Base-by-base conservation (phyloP, 345 rosid species). In the Populus simonii region DNA sequence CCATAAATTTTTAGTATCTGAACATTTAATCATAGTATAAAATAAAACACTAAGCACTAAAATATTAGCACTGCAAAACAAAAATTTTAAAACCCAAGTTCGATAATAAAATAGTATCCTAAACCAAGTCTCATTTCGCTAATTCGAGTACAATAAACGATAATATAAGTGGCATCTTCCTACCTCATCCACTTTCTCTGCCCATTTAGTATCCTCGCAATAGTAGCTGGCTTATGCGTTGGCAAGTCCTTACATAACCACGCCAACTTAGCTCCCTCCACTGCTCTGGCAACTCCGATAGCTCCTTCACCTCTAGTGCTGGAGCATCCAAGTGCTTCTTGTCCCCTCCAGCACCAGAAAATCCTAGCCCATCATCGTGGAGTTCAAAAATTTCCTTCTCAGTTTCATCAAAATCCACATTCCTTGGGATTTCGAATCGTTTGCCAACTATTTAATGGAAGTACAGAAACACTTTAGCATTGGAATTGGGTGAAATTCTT, bases 241-340 rank as follows among this genome's bases (percentile, higher is more conserved):
- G 97, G 98, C 68, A 92, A 83, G 76, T 95, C 92, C 78, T 93
- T 93, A 79, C 97, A 94, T 20, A 94, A 90, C 99, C 99, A 92
- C 0, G 97, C 99, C 57, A 95, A 80, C 88, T 87, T 93, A 53
- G 97, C 80, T 45, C 98, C 84, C 95, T 83, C 97, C 98, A 95
- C 63, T 93, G 92, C 84, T 92, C 97, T 27, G 94, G 94, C 8
- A 92, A 75, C 80, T 94, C 96, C 82, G 85, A 91, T 79, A 92
- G 78, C 63, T 90, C 92, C 84, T 18, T 88, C 25, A 93, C 92
- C 82, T 92, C 92, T 51, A 93, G 69, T 51, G 62, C 86, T 31
- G 92, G 83, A 71, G 84, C 39, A 39, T 27, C 68, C 81, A 90
- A 74, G 61, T 81, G 84, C 86, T 84, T 90, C 77, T 68, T 35